Evolutionary conservation across 1,139 yeast species (phyloP), one percentile per base, ranked within the genome.

Genomic region (Saccharomycopsis crataegensis): DNA sequence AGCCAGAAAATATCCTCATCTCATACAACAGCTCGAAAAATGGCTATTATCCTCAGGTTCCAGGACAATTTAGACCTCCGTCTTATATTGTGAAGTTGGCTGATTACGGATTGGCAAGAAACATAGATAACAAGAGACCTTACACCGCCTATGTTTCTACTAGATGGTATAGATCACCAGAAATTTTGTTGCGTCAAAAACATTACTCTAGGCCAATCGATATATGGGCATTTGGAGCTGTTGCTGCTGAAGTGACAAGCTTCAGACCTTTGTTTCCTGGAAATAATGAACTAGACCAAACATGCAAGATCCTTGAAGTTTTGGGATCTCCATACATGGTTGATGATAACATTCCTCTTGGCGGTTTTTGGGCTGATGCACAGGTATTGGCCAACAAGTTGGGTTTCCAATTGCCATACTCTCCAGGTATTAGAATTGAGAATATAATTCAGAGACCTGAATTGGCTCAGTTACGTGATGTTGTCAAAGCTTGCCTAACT

Each of bases 161-260:
- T 0, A 77, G 99, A 62, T 93, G 98, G 98, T 93, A 93, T 66
- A 75, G 99, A 58, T 83, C 97, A 0, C 99, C 99, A 0, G 99
- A 93, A 67, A 85, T 93, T 46, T 73, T 93, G 46, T 72, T 93
- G 55, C 76, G 93, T 58, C 79, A 79, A 59, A 76, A 76, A 8
- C 70, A 69, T 61, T 89, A 93, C 66, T 80, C 93, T 0, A 77
- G 73, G 51, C 90, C 96, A 0, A 80, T 89, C 45, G 99, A 93
- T 71, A 79, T 91, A 44, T 93, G 98, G 98, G 96, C 98, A 0
- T 86, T 89, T 70, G 97, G 96, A 1, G 77, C 85, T 34, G 88
- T 93, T 49, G 91, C 93, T 0, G 81, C 80, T 6, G 99, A 93
- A 67, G 72, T 88, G 48, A 86, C 89, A 22, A 82, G 82, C 46